A percentile compares a stretch with the other conserved stretches of the same genome.
These are phyloP conservation scores for Akebia trifoliata DNA, from an alignment of 164 flowering plant species.

Conservation along the genomic window DNA sequence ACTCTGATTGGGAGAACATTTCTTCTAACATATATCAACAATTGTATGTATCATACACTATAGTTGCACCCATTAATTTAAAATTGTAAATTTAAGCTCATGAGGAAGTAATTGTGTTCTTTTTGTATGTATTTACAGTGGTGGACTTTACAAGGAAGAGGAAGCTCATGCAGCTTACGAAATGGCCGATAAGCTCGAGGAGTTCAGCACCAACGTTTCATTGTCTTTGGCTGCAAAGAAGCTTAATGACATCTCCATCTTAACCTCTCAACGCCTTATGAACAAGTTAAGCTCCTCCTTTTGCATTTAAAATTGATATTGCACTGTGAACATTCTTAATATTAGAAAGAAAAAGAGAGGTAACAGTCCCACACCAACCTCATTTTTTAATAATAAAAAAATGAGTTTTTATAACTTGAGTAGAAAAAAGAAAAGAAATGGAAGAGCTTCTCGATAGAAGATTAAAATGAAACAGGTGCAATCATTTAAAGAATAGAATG, in stretches of 20 bases:
- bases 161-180: constrained; percentile 7
- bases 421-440: too few species aligned
- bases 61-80: too few species aligned
- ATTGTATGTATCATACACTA: constrained; percentile 8
- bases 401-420: too few species aligned
- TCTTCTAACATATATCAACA: constrained; percentile 25
- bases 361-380: too few species aligned
- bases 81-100: too few species aligned
- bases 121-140: constrained; percentile 4
- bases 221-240: constrained; percentile 2
- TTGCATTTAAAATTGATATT: background rate
- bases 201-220: constrained; percentile 1
- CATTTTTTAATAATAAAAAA: background rate
- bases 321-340: background rate
- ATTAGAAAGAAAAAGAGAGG: too few species aligned
- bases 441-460: too few species aligned
- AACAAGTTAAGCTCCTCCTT: constrained; percentile 12
- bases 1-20: constrained; percentile 17
- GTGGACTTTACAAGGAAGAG: constrained; percentile 15
- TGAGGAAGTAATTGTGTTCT: too few species aligned
- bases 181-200: constrained; percentile 3
- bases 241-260: constrained; percentile 26
- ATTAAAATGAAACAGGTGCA: too few species aligned
- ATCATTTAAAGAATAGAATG: too few species aligned
- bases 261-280: constrained; percentile 26